Evolutionary conservation across 1,139 yeast genomes (phyloP).

Genomic region (Pichia sorboxylosa): DNA sequence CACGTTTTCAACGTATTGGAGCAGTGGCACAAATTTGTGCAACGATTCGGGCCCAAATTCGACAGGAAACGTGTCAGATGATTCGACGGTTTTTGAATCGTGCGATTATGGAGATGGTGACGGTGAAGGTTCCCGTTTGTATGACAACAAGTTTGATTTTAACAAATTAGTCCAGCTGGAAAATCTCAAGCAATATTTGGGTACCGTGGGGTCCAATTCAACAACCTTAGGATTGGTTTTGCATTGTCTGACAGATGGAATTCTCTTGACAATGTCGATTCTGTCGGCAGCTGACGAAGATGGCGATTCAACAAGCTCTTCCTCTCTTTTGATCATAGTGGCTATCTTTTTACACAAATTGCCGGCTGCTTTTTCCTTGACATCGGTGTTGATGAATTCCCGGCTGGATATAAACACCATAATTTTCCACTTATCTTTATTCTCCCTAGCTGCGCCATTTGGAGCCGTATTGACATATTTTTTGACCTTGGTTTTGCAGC

Average conservation of each 20-base stretch:
- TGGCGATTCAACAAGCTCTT: constrained; percentile 4
- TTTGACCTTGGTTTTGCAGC: constrained; percentile 12
- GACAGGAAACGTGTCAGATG: too few species aligned
- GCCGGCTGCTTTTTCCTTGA: constrained; percentile 64
- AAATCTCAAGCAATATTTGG: too few species aligned
- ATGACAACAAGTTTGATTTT: too few species aligned
- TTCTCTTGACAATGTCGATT: constrained; percentile 49
- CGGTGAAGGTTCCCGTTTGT: too few species aligned
- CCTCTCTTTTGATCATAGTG: constrained; percentile 32
- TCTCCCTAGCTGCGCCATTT: constrained; percentile 35
- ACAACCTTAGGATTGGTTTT: constrained; percentile 52
- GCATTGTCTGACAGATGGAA: constrained; percentile 64
- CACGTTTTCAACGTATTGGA: constrained; percentile 1
- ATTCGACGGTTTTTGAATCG: too few species aligned
- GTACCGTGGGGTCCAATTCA: constrained; percentile 24
- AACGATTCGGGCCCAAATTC: too few species aligned
- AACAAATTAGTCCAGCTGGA: too few species aligned
- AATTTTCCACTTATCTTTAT: constrained; percentile 29
- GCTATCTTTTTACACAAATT: constrained; percentile 63
- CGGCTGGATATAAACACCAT: constrained; percentile 22
- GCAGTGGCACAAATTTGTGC: too few species aligned
- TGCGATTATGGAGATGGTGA: too few species aligned
- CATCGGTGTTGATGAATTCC: constrained; percentile 39
- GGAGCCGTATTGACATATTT: constrained; percentile 32
- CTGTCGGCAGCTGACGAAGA: constrained; percentile 3